Base-by-base conservation (phyloP, 2,329 filamentous ascomycete species). In the Escovopsis sp. region DNA sequence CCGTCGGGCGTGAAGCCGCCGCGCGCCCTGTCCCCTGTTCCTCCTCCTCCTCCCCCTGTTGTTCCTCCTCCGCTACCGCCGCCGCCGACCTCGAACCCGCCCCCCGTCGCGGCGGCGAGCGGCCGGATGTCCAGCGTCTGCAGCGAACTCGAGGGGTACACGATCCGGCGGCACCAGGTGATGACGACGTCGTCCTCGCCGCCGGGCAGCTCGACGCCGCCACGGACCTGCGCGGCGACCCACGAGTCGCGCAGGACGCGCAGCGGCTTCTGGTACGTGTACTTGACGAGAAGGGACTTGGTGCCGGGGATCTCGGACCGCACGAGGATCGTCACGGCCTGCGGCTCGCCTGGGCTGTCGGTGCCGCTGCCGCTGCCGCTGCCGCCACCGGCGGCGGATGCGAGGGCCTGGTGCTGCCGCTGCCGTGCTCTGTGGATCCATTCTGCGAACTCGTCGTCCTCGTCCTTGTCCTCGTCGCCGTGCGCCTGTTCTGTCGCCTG, bases 61-160 rank as follows among this genome's bases (percentile, higher is more conserved):
- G n/a, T n/a, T n/a, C n/a, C n/a, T n/a, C n/a, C n/a, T n/a, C n/a
- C n/a, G n/a, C n/a, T n/a, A n/a, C n/a, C n/a, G n/a, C n/a, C n/a
- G n/a, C n/a, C n/a, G 38, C 64, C 57, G 10, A 56, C 53, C 18
- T 72, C 59, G 12, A 66, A 58, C 35, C 70, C 69, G 5, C 69
- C 59, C 11, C 54, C 53, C 6, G 48, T 55, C 10, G 63, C 23
- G 23, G 23, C 23, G 23, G 23, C 3, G 28, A 30, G 58, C 0
- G 67, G 63, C 8, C 62, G 55, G 38, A 91, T 71, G 6, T 79
- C 78, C 6, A 94, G 63, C 39, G 73, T 78, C 42, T 70, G 69
- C 45, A 85, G 80, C 1, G 81, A 88, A 5, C 83, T 85, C n/a
- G 74, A 72, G 49, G 83, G 76, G 56, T 82, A 94, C 3, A 94